Conservation (phyloP, 805 yeast genomes). For the Metschnikowia colocasiae region DNA sequence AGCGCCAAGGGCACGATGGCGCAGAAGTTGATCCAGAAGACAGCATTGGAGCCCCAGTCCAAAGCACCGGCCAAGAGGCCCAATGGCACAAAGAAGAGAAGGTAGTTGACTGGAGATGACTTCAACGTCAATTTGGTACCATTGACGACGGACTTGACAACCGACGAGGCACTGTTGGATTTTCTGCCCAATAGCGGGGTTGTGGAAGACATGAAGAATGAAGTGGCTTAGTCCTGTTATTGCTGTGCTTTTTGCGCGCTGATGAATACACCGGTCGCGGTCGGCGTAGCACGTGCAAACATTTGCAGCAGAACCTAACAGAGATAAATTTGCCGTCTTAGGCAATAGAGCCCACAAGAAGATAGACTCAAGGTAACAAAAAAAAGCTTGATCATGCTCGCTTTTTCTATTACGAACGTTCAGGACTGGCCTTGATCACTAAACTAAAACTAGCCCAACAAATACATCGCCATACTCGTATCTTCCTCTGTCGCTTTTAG, state of each 20-base stretch:
- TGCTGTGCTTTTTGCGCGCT: constrained; percentile 1
- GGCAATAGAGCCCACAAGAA: too few relatives aligned
- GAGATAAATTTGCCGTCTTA: background rate
- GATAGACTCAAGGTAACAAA: too few relatives aligned
- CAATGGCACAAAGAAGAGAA: constrained; percentile 82
- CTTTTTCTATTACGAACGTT: too few relatives aligned
- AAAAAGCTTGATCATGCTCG: too few relatives aligned
- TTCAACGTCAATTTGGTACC: constrained; percentile 28
- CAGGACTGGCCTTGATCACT: too few relatives aligned
- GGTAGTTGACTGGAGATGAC: constrained; percentile 70
- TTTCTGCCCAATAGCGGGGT: constrained; percentile 16
- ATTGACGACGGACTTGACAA: constrained; percentile 3
- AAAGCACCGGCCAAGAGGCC: constrained; percentile 73
- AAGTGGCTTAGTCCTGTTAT: background rate
- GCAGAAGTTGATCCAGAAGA: constrained; percentile 74
- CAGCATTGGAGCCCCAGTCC: constrained; percentile 48
- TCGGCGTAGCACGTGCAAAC: background rate
- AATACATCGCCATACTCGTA: too few relatives aligned
- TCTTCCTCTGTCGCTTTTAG: background rate
- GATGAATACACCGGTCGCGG: background rate
- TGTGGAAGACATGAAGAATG: constrained; percentile 13
- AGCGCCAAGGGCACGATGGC: constrained; percentile 94
- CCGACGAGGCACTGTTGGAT: constrained; percentile 4
- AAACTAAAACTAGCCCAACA: too few relatives aligned
- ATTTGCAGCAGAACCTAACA: background rate